Conservation (phyloP, 2,329 filamentous ascomycete genomes). For the Alternaria tenuissima region DNA sequence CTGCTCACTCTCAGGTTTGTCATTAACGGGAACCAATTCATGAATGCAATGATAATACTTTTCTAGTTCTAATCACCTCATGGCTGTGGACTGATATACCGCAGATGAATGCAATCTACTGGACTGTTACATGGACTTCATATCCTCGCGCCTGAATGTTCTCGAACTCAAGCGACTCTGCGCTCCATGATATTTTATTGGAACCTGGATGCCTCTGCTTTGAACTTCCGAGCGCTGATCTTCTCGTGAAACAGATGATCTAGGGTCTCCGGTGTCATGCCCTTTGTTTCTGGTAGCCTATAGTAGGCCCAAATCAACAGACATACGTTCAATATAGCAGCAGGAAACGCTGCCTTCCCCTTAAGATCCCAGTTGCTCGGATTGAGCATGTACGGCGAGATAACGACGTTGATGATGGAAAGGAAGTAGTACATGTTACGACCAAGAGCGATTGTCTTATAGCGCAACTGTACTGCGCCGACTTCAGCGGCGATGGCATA, state of each 20-base stretch:
- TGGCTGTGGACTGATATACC: too few relatives aligned
- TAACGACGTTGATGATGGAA: slow-evolving; percentile 71
- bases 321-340: slow-evolving; percentile 75
- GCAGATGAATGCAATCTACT: too few relatives aligned
- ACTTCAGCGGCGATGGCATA: slow-evolving; percentile 86
- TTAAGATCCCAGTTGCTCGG: slow-evolving; percentile 61
- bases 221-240: slow-evolving; percentile 24
- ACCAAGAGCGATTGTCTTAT: slow-evolving; percentile 86
- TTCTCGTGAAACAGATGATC: slow-evolving; percentile 76
- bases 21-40: too few relatives aligned
- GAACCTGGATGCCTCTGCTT: background rate
- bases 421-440: slow-evolving; percentile 77
- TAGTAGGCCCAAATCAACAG: slow-evolving; percentile 75
- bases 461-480: slow-evolving; percentile 78
- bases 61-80: too few relatives aligned
- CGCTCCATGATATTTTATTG: too few relatives aligned
- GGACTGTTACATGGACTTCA: too few relatives aligned
- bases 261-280: slow-evolving; percentile 81
- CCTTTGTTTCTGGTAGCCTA: slow-evolving; percentile 77
- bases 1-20: too few relatives aligned
- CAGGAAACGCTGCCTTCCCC: slow-evolving; percentile 80
- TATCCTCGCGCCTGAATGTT: too few relatives aligned
- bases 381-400: slow-evolving; percentile 22
- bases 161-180: too few relatives aligned
- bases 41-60: too few relatives aligned